Base-by-base conservation (phyloP, 73 alveolate species). In the Tetrahymena borealis region DNA sequence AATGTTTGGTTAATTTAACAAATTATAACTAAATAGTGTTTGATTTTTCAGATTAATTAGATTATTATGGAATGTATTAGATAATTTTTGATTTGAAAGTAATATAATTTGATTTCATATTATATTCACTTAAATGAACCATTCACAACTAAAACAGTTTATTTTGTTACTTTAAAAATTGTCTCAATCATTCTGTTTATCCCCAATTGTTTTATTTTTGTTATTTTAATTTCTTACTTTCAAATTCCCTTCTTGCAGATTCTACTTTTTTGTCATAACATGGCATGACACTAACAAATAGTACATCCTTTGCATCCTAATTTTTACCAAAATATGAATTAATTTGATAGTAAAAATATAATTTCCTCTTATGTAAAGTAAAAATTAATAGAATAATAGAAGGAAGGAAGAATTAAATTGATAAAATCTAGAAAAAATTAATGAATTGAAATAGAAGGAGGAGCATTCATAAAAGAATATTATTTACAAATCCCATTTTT, bases 261-360 rank as follows among this genome's bases (percentile, higher is more conserved):
- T 98, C 99, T 31, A 98, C 96, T 95, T 98, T 98, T 95, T 98
- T 98, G 95, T 98, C 99, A 96, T 96, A 98, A 91, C 99, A 98
- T 42, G 99, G 99, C 99, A 97, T 97, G 13, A 98, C 97, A 60
- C 99, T 95, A 78, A 96, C 97, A 40, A 97, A 95, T 79, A 93
- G 95, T 91, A 94, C 92, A 96, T 96, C 91, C 38, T 96, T 91
- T 77, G 92, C 79, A 35, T 78, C 42, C 36, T 43, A 32, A 28
- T 90, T 11, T 78, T 32, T 35, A 2, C 91, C 93, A 40, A 92
- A 91, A n/a, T n/a, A n/a, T n/a, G n/a, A n/a, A n/a, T n/a, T n/a
- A n/a, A n/a, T 78, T 38, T 40, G 16, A 94, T 91, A 39, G 79
- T 91, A 78, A 79, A 91, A 78, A 91, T 94, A 93, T 42, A 93